Evolutionary conservation across 2,329 filamentous ascomycete species (phyloP), one percentile per base, ranked within the genome.

Genomic region (Ambrosiella xylebori): DNA sequence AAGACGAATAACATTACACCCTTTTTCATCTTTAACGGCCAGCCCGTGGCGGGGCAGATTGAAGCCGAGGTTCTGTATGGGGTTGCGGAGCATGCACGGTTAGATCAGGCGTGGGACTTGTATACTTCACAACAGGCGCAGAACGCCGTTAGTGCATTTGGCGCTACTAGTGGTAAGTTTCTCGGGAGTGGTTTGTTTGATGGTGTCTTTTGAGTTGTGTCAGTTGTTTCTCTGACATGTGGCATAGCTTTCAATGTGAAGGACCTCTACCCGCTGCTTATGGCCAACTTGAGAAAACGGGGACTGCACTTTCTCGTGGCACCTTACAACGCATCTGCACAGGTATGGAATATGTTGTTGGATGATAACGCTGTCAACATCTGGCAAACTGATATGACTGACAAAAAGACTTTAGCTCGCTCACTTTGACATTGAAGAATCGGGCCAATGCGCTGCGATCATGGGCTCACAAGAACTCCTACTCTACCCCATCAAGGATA

Each of bases 1-100:
- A 79, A 81, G 61, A 76, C 78, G 51, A 73, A 83, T 65, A 79
- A 80, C 17, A 84, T 95, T 56, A 80, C 75, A n/a, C 87, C 87
- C 1, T 74, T 94, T 62, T 97, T 98, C 69, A 77, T 98, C 56
- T 98, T 98, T 70, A 87, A 91, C 68, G 93, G 93, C 40, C 80
- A 95, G 65, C 81, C 88, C 44, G 78, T 89, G 61, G 82, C 82
- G 44, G 86, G 85, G 59, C 85, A 86, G 65, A 84, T 90, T 65
- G 81, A 86, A 52, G 76, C 83, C 61, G 74, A 82, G 27, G 76
- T 85, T 57, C 77, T 81, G 63, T 79, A 80, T 51, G 80, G 80
- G 35, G 78, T 78, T 54, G 75, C 76, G 37, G 85, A 88, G 63
- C 82, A 84, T 62, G 71, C 78, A 61, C 82, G 84, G 63, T 88